Percentiles rank a stretch among this genome's conserved stretches.
Conservation (phyloP, 2,329 filamentous ascomycete genomes). For the Dryadomyces quercus-mongolicae region DNA sequence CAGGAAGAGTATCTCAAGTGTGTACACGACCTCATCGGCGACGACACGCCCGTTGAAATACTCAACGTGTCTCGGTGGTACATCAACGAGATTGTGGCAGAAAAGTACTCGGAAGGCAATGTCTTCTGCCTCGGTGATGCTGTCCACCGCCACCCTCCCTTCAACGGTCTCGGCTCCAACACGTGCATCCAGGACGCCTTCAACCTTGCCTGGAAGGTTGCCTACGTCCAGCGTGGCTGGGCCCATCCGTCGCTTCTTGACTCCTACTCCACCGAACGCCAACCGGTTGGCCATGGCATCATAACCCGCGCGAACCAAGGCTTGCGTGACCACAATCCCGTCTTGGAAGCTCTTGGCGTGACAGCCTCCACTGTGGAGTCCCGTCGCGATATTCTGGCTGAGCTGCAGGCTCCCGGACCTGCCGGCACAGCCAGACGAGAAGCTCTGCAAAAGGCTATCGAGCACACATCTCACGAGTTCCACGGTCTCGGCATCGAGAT, state of each 20-base stretch:
- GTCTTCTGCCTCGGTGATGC: conserved; percentile 44
- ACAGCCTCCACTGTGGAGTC: conserved; percentile 24
- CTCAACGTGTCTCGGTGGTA: conserved; percentile 44
- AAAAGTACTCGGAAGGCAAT: conserved; percentile 30
- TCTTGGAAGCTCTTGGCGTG: conserved; percentile 34
- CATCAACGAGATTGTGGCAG: conserved; percentile 49
- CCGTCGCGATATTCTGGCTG: conserved; percentile 24
- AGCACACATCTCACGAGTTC: conserved; percentile 33
- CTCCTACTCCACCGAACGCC: conserved; percentile 32
- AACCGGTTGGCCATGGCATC: conserved; percentile 34
- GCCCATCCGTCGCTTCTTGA: conserved; percentile 26
- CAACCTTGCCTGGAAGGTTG: conserved; percentile 44
- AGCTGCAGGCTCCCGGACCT: conserved; percentile 25
- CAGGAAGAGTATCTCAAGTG: conserved; percentile 13
- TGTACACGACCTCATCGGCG: conserved; percentile 40
- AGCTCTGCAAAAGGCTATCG: conserved; percentile 27
- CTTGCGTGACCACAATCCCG: conserved; percentile 34
- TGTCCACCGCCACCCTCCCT: conserved; percentile 44
- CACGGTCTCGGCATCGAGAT: conserved; percentile 46
- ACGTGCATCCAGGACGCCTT: conserved; percentile 46
- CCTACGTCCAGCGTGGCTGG: conserved; percentile 26
- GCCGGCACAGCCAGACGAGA: conserved; percentile 25
- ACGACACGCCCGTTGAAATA: conserved; percentile 39
- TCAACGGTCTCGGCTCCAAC: conserved; percentile 45
- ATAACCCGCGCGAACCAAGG: conserved; percentile 45